Base-by-base conservation (phyloP, 306 rosid species). In the Astragalus membranaceus region DNA sequence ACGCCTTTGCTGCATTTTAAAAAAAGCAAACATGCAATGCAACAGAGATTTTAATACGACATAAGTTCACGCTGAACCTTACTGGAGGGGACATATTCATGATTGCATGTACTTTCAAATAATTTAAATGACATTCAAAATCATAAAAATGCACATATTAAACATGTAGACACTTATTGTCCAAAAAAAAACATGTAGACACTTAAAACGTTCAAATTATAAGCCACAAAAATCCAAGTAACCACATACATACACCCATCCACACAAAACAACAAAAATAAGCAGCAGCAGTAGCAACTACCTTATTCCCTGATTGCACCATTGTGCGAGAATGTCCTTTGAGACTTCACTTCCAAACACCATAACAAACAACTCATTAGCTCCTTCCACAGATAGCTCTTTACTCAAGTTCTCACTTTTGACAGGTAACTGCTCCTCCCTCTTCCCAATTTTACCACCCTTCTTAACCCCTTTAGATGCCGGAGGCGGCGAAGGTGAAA, bases 271-370 rank as follows among this genome's bases (percentile, higher is more conserved):
- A 69, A 53, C 15, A 59, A 59, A 46, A n/a, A 44, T 6, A 33
- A 8, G 10, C n/a, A 42, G 20, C 20, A 23, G 54, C 29, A 51
- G 54, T 13, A 51, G 26, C 8, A 75, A 79, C 23, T 74, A 92
- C 98, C 98, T 89, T 78, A 94, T 90, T 51, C 98, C 98, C 81
- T 94, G 98, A 71, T 94, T 94, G 74, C 95, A 84, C 98, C 98
- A 94, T 77, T 82, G 97, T 7, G 91, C 92, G 41, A 94, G 97
- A 78, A 94, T 85, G 15, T 77, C 92, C 79, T 83, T 90, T 0
- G 97, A 85, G 43, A 94, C 98, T 74, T 75, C 87, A 53, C 54
- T 72, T 43, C 98, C 98, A 75, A 90, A 94, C 73, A 94, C 87
- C 95, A 94, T 88, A 16, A 77, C 60, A 78, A 94, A 94, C 78